phyloP scores from a whole-genome alignment of 139 green algal species.

The Closterium sp. region DNA sequence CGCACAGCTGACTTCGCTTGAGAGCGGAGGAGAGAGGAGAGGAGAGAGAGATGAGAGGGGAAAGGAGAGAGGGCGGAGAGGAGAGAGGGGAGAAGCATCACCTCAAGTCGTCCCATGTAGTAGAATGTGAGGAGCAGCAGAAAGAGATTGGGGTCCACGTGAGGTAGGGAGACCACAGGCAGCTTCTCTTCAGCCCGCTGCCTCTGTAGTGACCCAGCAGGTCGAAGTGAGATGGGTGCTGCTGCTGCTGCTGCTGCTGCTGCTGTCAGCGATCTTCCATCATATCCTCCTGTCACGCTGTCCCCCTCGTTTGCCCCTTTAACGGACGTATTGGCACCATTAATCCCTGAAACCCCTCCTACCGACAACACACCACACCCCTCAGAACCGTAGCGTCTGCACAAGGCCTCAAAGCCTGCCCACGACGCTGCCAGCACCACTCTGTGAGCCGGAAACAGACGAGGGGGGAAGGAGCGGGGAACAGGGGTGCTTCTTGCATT shows the following conservation, averaged over 20 bases:
- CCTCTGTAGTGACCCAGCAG: background rate
- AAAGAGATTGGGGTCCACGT: background rate
- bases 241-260: constrained; percentile 2
- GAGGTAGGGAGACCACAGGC: background rate
- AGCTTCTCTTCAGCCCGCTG: background rate
- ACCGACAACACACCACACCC: background rate
- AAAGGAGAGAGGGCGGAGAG: too few species aligned
- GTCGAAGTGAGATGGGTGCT: background rate
- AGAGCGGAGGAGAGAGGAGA: too few species aligned
- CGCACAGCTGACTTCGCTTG: too few species aligned
- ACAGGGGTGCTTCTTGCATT: too few species aligned
- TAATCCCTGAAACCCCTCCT: background rate
- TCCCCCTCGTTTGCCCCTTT: too few species aligned
- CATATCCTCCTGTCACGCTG: too few species aligned
- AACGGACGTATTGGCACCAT: too few species aligned
- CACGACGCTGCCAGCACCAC: background rate
- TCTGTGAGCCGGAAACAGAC: background rate
- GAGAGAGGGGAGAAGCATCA: background rate
- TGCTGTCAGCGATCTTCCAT: background rate
- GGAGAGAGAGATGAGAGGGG: too few species aligned
- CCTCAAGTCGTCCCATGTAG: background rate
- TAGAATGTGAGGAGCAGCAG: background rate
- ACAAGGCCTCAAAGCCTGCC: background rate
- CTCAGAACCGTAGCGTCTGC: background rate
- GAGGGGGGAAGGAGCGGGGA: background rate